Evolutionary conservation across 495 filamentous ascomycete species (phyloP).

Genomic region (Tuber calosporum): DNA sequence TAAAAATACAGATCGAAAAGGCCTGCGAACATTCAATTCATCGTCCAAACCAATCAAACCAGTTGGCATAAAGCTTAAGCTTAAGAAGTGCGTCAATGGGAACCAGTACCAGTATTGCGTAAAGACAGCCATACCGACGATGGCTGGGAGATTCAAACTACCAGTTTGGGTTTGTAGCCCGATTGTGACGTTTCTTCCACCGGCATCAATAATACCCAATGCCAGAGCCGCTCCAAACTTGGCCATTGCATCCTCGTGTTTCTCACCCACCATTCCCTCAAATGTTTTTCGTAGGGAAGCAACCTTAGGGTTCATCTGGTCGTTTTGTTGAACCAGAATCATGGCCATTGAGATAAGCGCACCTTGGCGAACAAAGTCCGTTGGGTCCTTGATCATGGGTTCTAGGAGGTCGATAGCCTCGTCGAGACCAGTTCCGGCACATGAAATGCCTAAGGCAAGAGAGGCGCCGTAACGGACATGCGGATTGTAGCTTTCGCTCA

Average conservation of each 20-base stretch:
- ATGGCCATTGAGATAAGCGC: conserved; percentile 91
- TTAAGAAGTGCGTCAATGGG: conserved; percentile 95
- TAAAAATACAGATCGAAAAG: neutral
- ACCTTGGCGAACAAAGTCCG: conserved; percentile 96
- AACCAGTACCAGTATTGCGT: conserved; percentile 99
- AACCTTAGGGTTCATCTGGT: conserved; percentile 88
- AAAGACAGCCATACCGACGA: conserved; percentile 96
- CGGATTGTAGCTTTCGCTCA: conserved; percentile 97
- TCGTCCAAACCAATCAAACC: conserved; percentile 90
- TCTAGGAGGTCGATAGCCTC: conserved; percentile 96
- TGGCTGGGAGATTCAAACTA: conserved; percentile 94
- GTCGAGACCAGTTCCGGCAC: conserved; percentile 90
- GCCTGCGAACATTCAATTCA: conserved; percentile 54
- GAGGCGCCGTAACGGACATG: conserved; percentile 97
- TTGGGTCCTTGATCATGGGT: conserved; percentile 99
- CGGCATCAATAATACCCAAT: conserved; percentile 95
- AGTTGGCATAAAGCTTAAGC: conserved; percentile 85
- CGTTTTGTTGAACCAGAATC: conserved; percentile 97
- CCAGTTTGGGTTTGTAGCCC: conserved; percentile 95
- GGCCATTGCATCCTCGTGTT: conserved; percentile 98
- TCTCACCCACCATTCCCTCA: conserved; percentile 83
- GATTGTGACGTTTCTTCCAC: conserved; percentile 96
- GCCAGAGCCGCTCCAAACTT: conserved; percentile 94
- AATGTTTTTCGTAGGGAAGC: conserved; percentile 72
- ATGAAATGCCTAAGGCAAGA: conserved; percentile 97